Percentiles rank a stretch among this genome's conserved stretches.
Conservation (phyloP, 1,284 basidiomycete species). For the Ustilago tritici region DNA sequence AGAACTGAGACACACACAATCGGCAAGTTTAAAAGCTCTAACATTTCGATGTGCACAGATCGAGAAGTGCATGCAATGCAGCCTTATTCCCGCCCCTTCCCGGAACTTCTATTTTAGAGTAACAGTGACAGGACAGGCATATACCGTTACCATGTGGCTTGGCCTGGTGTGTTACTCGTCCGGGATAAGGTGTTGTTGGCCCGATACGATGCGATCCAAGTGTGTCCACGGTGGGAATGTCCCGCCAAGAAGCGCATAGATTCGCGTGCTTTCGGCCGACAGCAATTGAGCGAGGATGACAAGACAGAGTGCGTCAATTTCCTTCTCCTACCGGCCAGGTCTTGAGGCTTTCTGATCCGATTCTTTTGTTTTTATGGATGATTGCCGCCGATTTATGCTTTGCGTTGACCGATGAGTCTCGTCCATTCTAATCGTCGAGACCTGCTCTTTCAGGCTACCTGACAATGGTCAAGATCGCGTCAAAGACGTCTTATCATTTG, state of each 20-base stretch:
- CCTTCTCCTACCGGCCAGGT: slow-evolving; percentile 7
- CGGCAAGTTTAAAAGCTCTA: not conserved
- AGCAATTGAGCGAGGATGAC: too few species aligned
- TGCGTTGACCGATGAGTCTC: not conserved
- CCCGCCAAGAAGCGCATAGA: too few species aligned
- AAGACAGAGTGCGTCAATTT: not conserved
- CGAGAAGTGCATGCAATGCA: slow-evolving; percentile 9
- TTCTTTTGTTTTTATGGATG: not conserved
- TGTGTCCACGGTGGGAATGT: too few species aligned
- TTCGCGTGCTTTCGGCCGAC: too few species aligned
- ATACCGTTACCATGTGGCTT: not conserved
- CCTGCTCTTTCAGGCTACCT: too few species aligned
- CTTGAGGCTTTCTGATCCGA: not conserved
- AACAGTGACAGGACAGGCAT: not conserved
- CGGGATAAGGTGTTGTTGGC: not conserved
- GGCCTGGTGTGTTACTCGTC: not conserved
- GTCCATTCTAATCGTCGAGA: not conserved
- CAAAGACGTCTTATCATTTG: not conserved
- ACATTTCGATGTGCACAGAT: slow-evolving; percentile 3
- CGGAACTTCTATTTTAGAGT: not conserved
- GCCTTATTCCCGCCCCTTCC: slow-evolving; percentile 4
- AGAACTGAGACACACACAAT: not conserved
- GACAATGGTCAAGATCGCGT: too few species aligned
- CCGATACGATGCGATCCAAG: not conserved
- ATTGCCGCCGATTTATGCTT: not conserved